A percentile compares a stretch with the other conserved stretches of the same genome.
phyloP scores from a whole-genome alignment of 1,284 basidiomycete genomes.

The Wallemia hederae region DNA sequence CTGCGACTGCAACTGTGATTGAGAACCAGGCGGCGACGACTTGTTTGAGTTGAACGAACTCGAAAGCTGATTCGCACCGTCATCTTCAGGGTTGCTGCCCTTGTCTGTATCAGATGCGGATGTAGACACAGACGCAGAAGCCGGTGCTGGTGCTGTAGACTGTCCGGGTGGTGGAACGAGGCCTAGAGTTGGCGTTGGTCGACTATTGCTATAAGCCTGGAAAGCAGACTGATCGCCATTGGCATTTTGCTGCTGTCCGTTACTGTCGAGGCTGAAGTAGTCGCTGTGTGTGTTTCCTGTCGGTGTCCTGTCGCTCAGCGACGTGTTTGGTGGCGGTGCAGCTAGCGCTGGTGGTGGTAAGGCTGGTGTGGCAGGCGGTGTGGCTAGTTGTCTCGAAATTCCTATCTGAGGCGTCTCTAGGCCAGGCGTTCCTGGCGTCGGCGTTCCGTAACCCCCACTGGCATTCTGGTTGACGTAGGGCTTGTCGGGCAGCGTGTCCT shows the following conservation, averaged over 20 bases:
- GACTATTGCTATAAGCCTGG: not conserved
- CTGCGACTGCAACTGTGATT: not conserved
- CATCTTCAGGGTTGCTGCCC: no score
- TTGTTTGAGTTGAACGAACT: slow-evolving; percentile 1
- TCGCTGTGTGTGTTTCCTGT: not conserved
- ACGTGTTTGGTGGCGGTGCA: not conserved
- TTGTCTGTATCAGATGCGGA: no score
- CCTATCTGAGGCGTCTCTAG: slow-evolving; percentile 15
- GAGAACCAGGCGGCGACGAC: not conserved
- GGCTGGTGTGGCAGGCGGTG: slow-evolving; percentile 31
- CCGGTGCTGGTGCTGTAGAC: no score
- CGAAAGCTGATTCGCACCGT: no score
- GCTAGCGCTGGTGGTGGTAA: slow-evolving; percentile 12
- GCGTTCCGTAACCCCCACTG: not conserved
- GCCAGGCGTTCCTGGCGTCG: slow-evolving; percentile 1
- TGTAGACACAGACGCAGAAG: no score
- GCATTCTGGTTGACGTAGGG: slow-evolving; percentile 3
- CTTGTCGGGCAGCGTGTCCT: slow-evolving; percentile 6
- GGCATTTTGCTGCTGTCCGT: not conserved
- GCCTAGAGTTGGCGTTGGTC: no score
- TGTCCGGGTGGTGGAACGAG: no score
- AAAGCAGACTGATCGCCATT: no score
- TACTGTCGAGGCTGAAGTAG: slow-evolving; percentile 1
- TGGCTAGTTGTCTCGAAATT: slow-evolving; percentile 29
- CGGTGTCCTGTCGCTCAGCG: not conserved